Evolutionary conservation across 352 stramenopile species (phyloP).

Genomic region (Phytophthora pseudosyringae): DNA sequence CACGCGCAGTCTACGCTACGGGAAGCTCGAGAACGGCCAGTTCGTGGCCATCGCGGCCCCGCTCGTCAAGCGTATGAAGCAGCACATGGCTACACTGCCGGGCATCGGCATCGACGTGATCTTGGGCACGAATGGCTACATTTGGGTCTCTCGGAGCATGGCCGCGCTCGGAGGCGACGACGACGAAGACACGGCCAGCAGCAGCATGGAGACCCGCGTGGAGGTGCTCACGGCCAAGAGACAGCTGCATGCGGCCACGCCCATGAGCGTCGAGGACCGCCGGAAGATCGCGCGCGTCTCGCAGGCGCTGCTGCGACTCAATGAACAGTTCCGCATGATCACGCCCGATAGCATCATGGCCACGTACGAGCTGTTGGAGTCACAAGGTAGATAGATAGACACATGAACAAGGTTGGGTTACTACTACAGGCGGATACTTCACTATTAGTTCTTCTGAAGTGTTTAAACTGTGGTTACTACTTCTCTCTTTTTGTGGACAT

Average conservation of each 20-base stretch:
- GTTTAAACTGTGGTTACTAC: background rate
- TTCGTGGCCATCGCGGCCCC: constrained; percentile 89
- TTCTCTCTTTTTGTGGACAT: too few species aligned
- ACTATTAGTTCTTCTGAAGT: background rate
- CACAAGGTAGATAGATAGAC: constrained; percentile 32
- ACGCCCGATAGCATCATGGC: constrained; percentile 93
- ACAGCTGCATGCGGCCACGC: constrained; percentile 84
- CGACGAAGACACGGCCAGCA: constrained; percentile 58
- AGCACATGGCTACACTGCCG: constrained; percentile 93
- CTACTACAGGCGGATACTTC: background rate
- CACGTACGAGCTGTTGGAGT: constrained; percentile 74
- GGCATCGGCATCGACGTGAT: constrained; percentile 90
- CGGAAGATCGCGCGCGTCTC: constrained; percentile 87
- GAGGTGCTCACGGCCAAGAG: constrained; percentile 93
- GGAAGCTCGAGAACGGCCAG: constrained; percentile 95
- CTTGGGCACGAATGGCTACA: constrained; percentile 94
- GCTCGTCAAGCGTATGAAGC: constrained; percentile 94
- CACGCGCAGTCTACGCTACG: constrained; percentile 94
- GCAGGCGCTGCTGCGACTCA: constrained; percentile 89
- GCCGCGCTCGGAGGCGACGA: constrained; percentile 54
- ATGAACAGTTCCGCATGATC: constrained; percentile 90
- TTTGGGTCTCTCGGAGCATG: constrained; percentile 95
- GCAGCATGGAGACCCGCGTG: constrained; percentile 82
- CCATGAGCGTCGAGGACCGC: constrained; percentile 81
- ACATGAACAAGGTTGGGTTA: background rate